A percentile compares a stretch with the other conserved stretches of the same genome.
Conservation (phyloP, 106 monocot genomes). For the Dendrobium officinale region DNA sequence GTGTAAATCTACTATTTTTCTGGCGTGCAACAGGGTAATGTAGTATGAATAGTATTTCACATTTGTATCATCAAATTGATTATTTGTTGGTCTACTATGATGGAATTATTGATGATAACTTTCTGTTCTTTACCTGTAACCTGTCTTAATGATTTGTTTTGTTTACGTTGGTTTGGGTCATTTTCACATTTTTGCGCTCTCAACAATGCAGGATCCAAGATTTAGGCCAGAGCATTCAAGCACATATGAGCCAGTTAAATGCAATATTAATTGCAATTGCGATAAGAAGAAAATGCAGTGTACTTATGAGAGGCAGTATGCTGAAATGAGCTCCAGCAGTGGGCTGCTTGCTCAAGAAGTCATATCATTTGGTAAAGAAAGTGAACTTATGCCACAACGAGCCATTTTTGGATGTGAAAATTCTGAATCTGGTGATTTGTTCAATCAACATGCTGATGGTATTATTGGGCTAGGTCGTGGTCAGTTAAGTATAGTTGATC, state of each 20-base stretch:
- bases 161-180: background rate
- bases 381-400: conserved; percentile 57
- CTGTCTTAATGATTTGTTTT: background rate
- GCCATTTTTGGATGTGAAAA: conserved; percentile 94
- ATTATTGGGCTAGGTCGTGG: conserved; percentile 94
- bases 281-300: conserved; percentile 67
- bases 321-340: conserved; percentile 95
- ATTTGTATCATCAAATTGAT: background rate
- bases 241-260: conserved; percentile 70
- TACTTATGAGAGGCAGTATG: conserved; percentile 81
- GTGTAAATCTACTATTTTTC: background rate
- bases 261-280: conserved; percentile 59
- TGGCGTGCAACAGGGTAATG: background rate
- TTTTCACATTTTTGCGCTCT: background rate
- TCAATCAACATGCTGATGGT: conserved; percentile 91
- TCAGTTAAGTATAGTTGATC: conserved; percentile 86
- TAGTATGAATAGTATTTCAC: background rate
- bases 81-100: background rate
- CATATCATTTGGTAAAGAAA: conserved; percentile 74
- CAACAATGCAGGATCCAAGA: conserved; percentile 56
- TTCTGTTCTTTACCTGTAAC: background rate
- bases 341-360: conserved; percentile 84
- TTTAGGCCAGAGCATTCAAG: conserved; percentile 79
- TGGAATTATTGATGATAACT: background rate
- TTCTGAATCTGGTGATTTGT: conserved; percentile 83